Base-by-base conservation (phyloP, 192 early-diverging fungal genomes). In the Linderina pennispora region DNA sequence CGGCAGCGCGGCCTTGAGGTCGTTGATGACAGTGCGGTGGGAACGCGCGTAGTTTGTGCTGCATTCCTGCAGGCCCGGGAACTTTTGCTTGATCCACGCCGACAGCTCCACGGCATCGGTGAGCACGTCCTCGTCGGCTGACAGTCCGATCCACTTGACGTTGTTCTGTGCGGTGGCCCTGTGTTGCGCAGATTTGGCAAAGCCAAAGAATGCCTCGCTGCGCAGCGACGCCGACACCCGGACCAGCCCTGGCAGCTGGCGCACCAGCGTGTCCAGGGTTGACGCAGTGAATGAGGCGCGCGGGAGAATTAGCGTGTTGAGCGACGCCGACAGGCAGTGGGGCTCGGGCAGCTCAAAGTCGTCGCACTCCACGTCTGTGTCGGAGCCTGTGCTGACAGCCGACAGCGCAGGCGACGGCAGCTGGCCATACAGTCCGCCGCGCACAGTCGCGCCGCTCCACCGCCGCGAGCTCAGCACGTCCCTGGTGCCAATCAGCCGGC, bases 71-170 rank as follows among this genome's bases (percentile, higher is more conserved):
- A 70, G 51, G 36, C 10, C 26, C 3, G 67, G 67, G 48, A 70
- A 70, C 31, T 55, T 54, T 31, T 47, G 46, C 1, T 28, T 28
- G 24, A 70, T 45, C 67, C 67, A 70, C 4, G 55, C 46, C 10
- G 67, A 48, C 36, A 70, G 43, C 50, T 55, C 53, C 28, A 28
- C 40, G 0, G 67, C 47, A 8, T 70, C 67, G 16, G 60, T 40
- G 17, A 70, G 51, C 14, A 63, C 43, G 36, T 63, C 67, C 47
- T 62, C 67, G 34, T 70, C 67, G 44, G 67, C 59, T 7, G 42
- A 54, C 24, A 70, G 26, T 8, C 40, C 53, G 16, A 57, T 41
- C 49, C 58, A 56, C 23, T 40, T 45, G 23, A 61, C 49, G 11
- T 51, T 19, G 9, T 7, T 14, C 31, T 66, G 56, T 14, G 40